A percentile compares a stretch with the other conserved stretches of the same genome.
Evolutionary conservation across 805 yeast genomes (phyloP).

Genomic region (Monosporozyma siamensis): DNA sequence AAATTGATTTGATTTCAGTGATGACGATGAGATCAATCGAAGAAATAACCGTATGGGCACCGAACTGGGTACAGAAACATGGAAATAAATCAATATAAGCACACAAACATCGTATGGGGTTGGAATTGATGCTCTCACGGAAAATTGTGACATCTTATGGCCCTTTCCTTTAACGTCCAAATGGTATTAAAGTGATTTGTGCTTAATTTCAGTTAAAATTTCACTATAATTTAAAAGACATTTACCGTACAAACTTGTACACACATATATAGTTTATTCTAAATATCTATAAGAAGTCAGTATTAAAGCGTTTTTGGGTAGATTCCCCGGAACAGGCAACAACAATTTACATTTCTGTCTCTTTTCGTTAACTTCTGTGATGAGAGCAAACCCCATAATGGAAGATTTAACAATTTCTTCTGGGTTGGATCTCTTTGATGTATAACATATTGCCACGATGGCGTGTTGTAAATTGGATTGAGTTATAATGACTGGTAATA

Average conservation of each 20-base stretch:
- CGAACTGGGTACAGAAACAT: constrained; percentile 9
- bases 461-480: constrained; percentile 61
- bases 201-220: too few relatives aligned
- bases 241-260: too few relatives aligned
- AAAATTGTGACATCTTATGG: neutral
- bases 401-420: constrained; percentile 45
- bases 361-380: constrained; percentile 61
- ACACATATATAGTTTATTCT: constrained; percentile 39
- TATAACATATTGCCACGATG: constrained; percentile 55
- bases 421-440: constrained; percentile 38
- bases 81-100: constrained; percentile 15
- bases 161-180: too few relatives aligned
- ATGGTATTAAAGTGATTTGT: too few relatives aligned
- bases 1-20: constrained; percentile 4
- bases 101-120: constrained; percentile 23
- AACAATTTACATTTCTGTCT: constrained; percentile 59
- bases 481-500: constrained; percentile 36
- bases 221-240: too few relatives aligned
- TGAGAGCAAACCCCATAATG: constrained; percentile 72
- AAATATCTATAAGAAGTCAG: constrained; percentile 74
- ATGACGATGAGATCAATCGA: constrained; percentile 10
- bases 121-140: constrained; percentile 4
- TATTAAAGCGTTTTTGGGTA: constrained; percentile 67
- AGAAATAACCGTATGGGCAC: constrained; percentile 12
- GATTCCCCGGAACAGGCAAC: constrained; percentile 78